Evolutionary conservation across 352 stramenopile genomes (phyloP), one percentile per base, ranked within the genome.

Genomic region (Globisporangium nagaii): DNA sequence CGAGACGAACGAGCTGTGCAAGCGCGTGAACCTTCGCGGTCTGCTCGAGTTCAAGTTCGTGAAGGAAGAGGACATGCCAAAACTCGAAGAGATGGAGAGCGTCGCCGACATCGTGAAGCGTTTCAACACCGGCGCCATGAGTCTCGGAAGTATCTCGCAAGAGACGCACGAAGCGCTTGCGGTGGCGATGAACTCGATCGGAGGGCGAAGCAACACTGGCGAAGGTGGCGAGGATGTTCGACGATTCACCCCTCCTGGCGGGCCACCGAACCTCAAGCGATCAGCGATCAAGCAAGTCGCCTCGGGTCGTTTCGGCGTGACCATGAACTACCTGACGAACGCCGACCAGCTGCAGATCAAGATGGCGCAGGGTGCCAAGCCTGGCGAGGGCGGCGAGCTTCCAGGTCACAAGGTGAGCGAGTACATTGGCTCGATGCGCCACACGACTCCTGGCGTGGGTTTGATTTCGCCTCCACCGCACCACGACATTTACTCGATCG

Each of bases 401-500:
- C 96, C 96, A 46, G 96, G 96, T n/a, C 87, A 96, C 67, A 98
- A 98, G 61, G 89, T 98, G 20, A 97, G 90, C 11, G 81, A 98
- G 37, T 98, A 98, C 70, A 98, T 99, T 72, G 96, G 90, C 3
- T 79, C 88, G 30, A 96, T 95, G 71, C 85, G 95, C n/a, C 87
- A 97, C 77, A 98, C 93, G n/a, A 98, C 93, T 20, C 93, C 92
- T 47, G 96, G 96, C 39, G 94, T 98, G 25, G 93, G 93, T 61
- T 74, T 99, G 19, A 98, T 98, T 66, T 98, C 93, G 3, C 96
- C 96, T 45, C 95, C 96, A 35, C 96, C 96, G 15, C 96, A 99
- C 60, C 96, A 99, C 73, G 96, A 99, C 66, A 98, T 99, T 75
- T 99, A 99, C 72, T 98, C 93, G 10, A 98, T 99, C 60, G 96